phyloP scores from a whole-genome alignment of 2,329 filamentous ascomycete genomes.

The Colletotrichum horii region DNA sequence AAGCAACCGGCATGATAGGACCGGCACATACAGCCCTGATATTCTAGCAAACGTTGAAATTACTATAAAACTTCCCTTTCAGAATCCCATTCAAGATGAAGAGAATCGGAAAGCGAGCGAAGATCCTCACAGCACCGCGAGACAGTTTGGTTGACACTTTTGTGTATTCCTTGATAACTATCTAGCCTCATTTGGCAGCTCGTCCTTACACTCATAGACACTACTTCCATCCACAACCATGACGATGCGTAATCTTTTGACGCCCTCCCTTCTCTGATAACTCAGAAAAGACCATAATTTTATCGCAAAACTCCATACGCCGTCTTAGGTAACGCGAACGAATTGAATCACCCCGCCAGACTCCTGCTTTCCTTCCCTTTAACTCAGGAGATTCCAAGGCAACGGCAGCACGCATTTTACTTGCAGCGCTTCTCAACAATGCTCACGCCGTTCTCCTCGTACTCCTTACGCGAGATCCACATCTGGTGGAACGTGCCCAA shows the following conservation, averaged over 20 bases:
- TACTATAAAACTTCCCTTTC: no score
- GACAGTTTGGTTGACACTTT: not conserved
- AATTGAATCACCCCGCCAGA: conserved; percentile 8
- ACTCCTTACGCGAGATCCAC: conserved; percentile 98
- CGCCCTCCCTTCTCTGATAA: not conserved
- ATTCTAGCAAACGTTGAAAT: no score
- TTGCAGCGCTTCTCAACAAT: conserved; percentile 98
- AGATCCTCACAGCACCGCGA: not conserved
- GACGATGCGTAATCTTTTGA: not conserved
- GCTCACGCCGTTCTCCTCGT: conserved; percentile 88
- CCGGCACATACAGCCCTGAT: no score
- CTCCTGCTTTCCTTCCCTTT: conserved; percentile 9
- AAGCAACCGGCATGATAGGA: no score
- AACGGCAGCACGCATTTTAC: conserved; percentile 44
- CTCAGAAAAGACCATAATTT: conserved; percentile 3
- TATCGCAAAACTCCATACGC: conserved; percentile 20
- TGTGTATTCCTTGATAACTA: conserved; percentile 7
- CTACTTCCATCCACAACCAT: not conserved
- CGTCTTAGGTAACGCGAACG: not conserved
- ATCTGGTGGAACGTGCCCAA: conserved; percentile 98
- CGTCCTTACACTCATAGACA: not conserved
- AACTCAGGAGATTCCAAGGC: not conserved
- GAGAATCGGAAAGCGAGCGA: not conserved
- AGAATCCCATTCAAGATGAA: no score
- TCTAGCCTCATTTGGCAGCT: not conserved